Evolutionary conservation across 805 yeast species (phyloP).

Genomic region (Yarrowia sp.): DNA sequence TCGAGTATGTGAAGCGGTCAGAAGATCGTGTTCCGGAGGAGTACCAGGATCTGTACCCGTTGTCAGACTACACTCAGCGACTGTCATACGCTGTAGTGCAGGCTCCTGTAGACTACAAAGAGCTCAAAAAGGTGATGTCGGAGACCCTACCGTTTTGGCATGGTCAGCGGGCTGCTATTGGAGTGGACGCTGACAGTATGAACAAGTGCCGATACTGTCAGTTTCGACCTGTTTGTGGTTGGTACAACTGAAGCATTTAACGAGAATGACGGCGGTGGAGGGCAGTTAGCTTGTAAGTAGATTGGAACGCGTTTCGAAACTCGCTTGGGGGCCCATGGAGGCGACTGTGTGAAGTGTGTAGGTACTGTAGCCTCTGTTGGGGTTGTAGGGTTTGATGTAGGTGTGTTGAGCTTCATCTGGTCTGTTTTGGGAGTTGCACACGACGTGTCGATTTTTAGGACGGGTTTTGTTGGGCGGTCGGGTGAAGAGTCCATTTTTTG

Average conservation of each 20-base stretch:
- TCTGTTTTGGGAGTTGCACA: neutral
- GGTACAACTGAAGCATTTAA: neutral
- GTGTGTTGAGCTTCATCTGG: neutral
- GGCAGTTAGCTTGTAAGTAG: neutral
- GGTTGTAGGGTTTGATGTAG: neutral
- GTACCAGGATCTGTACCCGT: slow-evolving; percentile 1
- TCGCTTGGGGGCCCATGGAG: neutral
- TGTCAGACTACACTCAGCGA: neutral
- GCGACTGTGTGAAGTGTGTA: neutral
- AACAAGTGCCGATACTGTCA: slow-evolving; percentile 4
- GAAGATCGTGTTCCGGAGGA: neutral
- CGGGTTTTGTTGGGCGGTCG: neutral
- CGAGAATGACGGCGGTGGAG: neutral
- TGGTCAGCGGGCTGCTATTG: slow-evolving; percentile 3
- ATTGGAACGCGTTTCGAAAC: neutral
- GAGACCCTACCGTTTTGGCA: slow-evolving; percentile 15
- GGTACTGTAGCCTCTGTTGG: neutral
- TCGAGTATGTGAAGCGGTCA: slow-evolving; percentile 19
- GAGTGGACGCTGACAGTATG: slow-evolving; percentile 2
- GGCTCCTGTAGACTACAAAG: slow-evolving; percentile 2
- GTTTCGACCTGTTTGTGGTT: slow-evolving; percentile 14
- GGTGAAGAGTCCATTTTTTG: neutral
- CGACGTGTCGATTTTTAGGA: neutral
- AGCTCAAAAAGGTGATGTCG: neutral
- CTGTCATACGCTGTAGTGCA: slow-evolving; percentile 1